Base-by-base conservation (phyloP, 2,329 filamentous ascomycete genomes). In the Fusarium sororula region DNA sequence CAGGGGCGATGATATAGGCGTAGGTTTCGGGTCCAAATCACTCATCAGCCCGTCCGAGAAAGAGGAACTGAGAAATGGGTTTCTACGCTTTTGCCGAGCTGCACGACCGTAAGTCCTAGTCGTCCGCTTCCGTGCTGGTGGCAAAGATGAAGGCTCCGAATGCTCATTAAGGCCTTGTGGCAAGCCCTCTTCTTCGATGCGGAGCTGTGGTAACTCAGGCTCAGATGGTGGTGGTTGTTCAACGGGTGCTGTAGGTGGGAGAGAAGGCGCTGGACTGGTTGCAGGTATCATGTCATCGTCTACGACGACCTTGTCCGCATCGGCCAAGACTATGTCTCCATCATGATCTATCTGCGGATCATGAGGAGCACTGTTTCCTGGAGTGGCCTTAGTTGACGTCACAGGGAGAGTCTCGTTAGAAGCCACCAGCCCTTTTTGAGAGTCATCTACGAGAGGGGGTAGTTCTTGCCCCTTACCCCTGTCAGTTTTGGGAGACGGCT, bases 221-320 rank as follows among this genome's bases (percentile, higher is more conserved):
- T 82, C 82, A 7, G 79, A 77, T 11, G 74, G 76, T 11, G 63
- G 56, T 18, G 56, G 63, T n/a, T 70, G 32, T 54, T 76, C 77
- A 17, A 63, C 68, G 13, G 68, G 75, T 30, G 63, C 64, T 8
- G 76, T 77, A 18, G 73, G 73, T n/a, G 81, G 74, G 9, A 81
- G 68, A 11, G 80, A 79, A 39, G 77, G 75, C 4, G 79, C 70
- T n/a, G 82, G 82, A 41, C 82, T 84, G 32, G 82, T 84, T 51
- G 82, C 82, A 3, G 82, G 82, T 64, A 84, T 84, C 75, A 79
- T 81, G n/a, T 83, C 81, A 48, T 82, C 82, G 6, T 82, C 80
- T 4, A 70, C 51, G 2, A 61, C 38, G 15, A 65, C 55, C 32
- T 76, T 79, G 20, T 72, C 66, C 35, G 24, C 61, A 13, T 70